A percentile compares a stretch with the other conserved stretches of the same genome.
These are phyloP conservation scores for Artemisia tridentata DNA, from an alignment of 129 eudicot genomes.

Conservation along the genomic window DNA sequence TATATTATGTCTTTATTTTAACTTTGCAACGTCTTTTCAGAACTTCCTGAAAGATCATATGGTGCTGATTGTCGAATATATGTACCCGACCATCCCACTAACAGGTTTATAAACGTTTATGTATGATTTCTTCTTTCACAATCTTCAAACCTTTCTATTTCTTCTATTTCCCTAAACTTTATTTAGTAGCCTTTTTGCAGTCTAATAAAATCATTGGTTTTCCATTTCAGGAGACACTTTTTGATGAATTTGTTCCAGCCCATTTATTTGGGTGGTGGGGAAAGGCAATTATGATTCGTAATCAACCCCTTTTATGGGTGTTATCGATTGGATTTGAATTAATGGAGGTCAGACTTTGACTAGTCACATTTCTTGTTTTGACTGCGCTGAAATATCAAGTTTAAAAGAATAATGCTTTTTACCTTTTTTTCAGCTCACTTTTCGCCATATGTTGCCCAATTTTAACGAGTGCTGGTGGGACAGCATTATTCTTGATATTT, in stretches of 20 bases:
- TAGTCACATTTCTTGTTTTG: background rate
- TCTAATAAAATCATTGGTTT: slow-evolving; percentile 22
- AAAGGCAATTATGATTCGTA: slow-evolving; percentile 99
- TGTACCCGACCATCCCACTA: slow-evolving; percentile 81
- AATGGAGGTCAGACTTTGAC: slow-evolving; percentile 72
- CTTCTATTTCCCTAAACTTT: background rate
- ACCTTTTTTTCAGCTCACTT: slow-evolving; percentile 64
- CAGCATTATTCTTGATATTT: slow-evolving; percentile 90
- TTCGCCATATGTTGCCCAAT: slow-evolving; percentile 97
- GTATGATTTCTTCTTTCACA: slow-evolving; percentile 80
- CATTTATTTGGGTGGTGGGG: slow-evolving; percentile 99
- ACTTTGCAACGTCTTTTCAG: slow-evolving; percentile 39
- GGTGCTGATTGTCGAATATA: slow-evolving; percentile 95
- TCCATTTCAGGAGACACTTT: slow-evolving; percentile 75
- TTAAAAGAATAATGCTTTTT: slow-evolving; percentile 13
- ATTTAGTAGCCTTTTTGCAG: slow-evolving; percentile 7
- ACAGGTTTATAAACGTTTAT: slow-evolving; percentile 98
- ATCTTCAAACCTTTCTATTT: slow-evolving; percentile 26
- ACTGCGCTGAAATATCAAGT: background rate
- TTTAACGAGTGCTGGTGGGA: slow-evolving; percentile 99
- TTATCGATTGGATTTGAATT: slow-evolving; percentile 92
- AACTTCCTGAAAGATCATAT: slow-evolving; percentile 96
- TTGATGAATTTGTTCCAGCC: slow-evolving; percentile 90
- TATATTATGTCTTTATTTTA: slow-evolving; percentile 14
- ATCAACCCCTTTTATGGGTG: slow-evolving; percentile 97